Conservation (phyloP, 2,329 filamentous ascomycete species). For the Nectriaceae sp. region DNA sequence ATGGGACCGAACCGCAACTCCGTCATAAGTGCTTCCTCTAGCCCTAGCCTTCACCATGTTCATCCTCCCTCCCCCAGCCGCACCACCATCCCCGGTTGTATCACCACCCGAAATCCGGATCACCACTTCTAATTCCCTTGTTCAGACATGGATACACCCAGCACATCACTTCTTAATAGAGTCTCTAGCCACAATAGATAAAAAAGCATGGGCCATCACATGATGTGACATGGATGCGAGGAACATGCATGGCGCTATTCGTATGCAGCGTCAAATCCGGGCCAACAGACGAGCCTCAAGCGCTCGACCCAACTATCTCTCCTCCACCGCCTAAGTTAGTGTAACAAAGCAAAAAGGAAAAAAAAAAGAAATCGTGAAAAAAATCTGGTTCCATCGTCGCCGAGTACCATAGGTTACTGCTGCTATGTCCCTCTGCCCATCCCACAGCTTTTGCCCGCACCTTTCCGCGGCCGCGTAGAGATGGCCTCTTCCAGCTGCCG, state of each 20-base stretch:
- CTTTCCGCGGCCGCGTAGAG: background rate
- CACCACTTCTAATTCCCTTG: background rate
- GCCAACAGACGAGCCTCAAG: background rate
- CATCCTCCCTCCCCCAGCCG: background rate
- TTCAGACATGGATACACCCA: background rate
- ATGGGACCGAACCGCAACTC: background rate
- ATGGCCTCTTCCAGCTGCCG: background rate
- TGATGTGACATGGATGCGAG: slow-evolving; percentile 13
- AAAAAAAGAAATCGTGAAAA: too few species aligned
- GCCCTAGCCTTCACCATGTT: background rate
- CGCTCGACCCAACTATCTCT: background rate
- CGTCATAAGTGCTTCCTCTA: background rate
- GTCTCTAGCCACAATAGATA: background rate
- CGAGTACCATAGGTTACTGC: background rate
- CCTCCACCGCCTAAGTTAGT: background rate
- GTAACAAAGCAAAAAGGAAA: background rate
- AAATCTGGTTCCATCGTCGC: too few species aligned
- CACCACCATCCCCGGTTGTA: background rate
- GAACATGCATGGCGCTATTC: slow-evolving; percentile 11
- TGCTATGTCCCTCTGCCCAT: background rate
- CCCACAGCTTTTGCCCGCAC: background rate
- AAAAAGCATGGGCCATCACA: slow-evolving; percentile 11
- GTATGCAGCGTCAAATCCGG: background rate
- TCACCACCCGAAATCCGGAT: background rate
- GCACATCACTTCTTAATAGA: background rate